phyloP scores from a whole-genome alignment of 352 stramenopile species.

The Ophiocytium majus region DNA sequence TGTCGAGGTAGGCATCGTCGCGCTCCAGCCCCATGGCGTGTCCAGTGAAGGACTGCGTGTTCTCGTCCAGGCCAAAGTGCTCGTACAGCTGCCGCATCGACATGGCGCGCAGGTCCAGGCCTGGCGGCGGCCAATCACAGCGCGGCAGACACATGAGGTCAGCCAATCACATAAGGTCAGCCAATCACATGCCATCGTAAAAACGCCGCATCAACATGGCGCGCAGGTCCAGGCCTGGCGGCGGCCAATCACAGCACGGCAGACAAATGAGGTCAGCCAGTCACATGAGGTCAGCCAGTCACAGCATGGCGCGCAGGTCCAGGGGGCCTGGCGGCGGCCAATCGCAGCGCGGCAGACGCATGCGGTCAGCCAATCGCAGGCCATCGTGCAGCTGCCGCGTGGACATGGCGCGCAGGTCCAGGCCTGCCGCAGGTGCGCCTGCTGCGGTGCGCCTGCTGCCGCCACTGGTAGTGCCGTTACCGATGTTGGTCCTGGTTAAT shows the following conservation, averaged over 20 bases:
- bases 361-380: constrained; percentile 94
- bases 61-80: constrained; percentile 93
- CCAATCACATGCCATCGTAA: constrained; percentile 76
- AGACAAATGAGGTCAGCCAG: too few relatives aligned
- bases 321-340: constrained; percentile 71
- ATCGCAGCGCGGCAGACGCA: background rate
- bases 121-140: constrained; percentile 53
- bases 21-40: constrained; percentile 97
- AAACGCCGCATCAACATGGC: constrained; percentile 90
- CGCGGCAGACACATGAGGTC: background rate
- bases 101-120: constrained; percentile 87
- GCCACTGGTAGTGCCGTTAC: too few relatives aligned
- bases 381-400: constrained; percentile 96
- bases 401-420: constrained; percentile 67
- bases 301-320: constrained; percentile 89
- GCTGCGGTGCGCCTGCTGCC: too few relatives aligned
- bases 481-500: too few relatives aligned
- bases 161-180: background rate
- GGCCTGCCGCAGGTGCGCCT: too few relatives aligned
- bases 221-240: constrained; percentile 81
- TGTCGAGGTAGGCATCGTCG: constrained; percentile 73
- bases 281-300: too few relatives aligned
- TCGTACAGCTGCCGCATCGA: constrained; percentile 97
- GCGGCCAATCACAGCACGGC: background rate
- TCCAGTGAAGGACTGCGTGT: constrained; percentile 98